phyloP scores from a whole-genome alignment of 495 filamentous ascomycete species.

The Thermothielavioides terrestris region DNA sequence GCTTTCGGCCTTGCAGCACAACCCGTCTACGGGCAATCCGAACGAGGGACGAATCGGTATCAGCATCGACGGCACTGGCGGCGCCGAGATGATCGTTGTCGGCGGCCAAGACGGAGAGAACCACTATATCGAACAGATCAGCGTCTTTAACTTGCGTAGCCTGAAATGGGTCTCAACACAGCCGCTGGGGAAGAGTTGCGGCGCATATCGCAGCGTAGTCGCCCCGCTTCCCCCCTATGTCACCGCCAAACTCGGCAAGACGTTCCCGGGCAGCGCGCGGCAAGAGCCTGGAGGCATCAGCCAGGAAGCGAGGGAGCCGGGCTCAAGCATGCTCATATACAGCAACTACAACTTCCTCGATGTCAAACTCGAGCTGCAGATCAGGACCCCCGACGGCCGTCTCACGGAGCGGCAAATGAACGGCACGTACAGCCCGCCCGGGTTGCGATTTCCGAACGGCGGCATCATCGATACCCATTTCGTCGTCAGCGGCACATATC shows the following conservation, averaged over 20 bases:
- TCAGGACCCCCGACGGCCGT: constrained; percentile 75
- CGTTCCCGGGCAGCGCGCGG: constrained; percentile 20
- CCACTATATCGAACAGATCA: constrained; percentile 97
- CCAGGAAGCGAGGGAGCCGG: constrained; percentile 49
- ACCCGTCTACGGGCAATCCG: constrained; percentile 66
- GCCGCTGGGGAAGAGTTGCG: constrained; percentile 77
- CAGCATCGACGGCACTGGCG: constrained; percentile 78
- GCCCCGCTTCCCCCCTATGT: constrained; percentile 61
- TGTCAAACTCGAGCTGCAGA: constrained; percentile 89
- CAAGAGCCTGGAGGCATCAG: constrained; percentile 31
- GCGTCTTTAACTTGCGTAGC: constrained; percentile 94
- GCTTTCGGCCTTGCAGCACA: constrained; percentile 78
- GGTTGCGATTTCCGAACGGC: constrained; percentile 89
- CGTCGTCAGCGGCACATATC: constrained; percentile 90
- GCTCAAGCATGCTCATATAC: constrained; percentile 89
- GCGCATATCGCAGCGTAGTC: constrained; percentile 92
- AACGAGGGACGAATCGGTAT: constrained; percentile 82
- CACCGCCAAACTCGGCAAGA: constrained; percentile 63
- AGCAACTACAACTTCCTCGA: constrained; percentile 99
- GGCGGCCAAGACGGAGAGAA: constrained; percentile 96
- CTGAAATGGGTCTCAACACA: constrained; percentile 90
- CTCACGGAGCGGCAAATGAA: constrained; percentile 84
- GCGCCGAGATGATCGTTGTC: constrained; percentile 95
- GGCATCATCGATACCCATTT: constrained; percentile 91
- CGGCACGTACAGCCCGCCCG: constrained; percentile 77